These are phyloP conservation scores for Paecilomyces formosus DNA, from an alignment of 2,329 filamentous ascomycete species.

Conservation along the genomic window DNA sequence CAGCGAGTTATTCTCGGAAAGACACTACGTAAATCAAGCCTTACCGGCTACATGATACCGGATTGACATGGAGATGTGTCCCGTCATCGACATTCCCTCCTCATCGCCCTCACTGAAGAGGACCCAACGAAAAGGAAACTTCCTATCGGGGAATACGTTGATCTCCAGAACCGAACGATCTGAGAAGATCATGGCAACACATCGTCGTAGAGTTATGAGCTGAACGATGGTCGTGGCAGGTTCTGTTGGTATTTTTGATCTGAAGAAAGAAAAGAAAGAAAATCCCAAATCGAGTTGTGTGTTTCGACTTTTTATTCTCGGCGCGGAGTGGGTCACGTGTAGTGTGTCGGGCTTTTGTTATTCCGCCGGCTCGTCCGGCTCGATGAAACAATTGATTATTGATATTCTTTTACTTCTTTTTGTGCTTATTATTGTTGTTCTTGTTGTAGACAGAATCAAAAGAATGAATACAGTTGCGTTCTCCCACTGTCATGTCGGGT, in stretches of 20 bases:
- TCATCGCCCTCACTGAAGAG: conserved; percentile 65
- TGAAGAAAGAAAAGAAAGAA: conserved; percentile 39
- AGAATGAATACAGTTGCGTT: background rate
- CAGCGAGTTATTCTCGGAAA: conserved; percentile 7
- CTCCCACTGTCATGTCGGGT: too few relatives aligned
- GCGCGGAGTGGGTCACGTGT: conserved; percentile 20
- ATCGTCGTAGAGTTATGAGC: conserved; percentile 48
- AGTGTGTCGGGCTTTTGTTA: conserved; percentile 9
- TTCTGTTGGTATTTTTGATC: conserved; percentile 53
- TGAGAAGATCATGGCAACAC: conserved; percentile 57
- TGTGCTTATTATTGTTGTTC: too few relatives aligned
- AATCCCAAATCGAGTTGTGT: background rate
- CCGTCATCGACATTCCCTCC: conserved; percentile 65
- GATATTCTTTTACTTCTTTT: too few relatives aligned
- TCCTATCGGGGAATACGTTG: conserved; percentile 56
- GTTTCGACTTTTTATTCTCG: background rate
- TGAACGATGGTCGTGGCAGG: conserved; percentile 63
- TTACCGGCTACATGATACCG: background rate
- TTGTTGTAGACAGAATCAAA: too few relatives aligned
- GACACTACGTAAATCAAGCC: background rate
- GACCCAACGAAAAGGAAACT: conserved; percentile 63
- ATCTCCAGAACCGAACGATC: conserved; percentile 59
- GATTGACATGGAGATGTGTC: conserved; percentile 36
- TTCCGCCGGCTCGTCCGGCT: conserved; percentile 8
- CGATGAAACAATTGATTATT: background rate